These are phyloP conservation scores for Auricularia heimuer DNA, from an alignment of 768 basidiomycete species.

Conservation along the genomic window DNA sequence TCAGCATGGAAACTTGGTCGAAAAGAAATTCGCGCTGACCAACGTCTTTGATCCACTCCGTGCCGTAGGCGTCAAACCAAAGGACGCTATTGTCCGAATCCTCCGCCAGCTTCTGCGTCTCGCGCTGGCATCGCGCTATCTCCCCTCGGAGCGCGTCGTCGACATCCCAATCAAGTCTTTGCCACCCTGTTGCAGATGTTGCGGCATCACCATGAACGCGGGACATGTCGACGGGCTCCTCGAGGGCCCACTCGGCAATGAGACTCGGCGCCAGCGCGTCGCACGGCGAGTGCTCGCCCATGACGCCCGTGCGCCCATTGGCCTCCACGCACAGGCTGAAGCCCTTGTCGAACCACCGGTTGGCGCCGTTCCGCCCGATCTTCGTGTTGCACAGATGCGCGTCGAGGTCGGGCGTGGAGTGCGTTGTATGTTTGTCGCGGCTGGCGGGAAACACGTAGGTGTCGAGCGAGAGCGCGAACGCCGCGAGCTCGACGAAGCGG, in stretches of 20 bases:
- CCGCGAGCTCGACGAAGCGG: conserved; percentile 55
- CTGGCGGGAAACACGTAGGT: conserved; percentile 27
- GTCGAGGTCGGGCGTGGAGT: conserved; percentile 34
- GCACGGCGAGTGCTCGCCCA: conserved; percentile 84
- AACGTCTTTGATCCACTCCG: conserved; percentile 83
- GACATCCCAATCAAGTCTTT: conserved; percentile 62
- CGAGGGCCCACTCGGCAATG: conserved; percentile 72
- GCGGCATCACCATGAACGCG: conserved; percentile 5
- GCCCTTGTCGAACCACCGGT: conserved; percentile 88
- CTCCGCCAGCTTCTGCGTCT: conserved; percentile 42
- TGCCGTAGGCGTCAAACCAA: conserved; percentile 75
- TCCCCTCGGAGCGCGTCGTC: conserved; percentile 50
- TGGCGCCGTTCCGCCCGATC: conserved; percentile 58
- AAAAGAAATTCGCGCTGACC: conserved; percentile 16
- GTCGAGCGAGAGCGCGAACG: conserved; percentile 78
- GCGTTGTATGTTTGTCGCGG: too few relatives aligned
- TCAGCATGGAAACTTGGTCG: neutral
- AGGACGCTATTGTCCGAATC: conserved; percentile 80
- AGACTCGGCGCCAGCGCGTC: conserved; percentile 88
- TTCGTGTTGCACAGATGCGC: conserved; percentile 65
- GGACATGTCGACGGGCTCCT: conserved; percentile 53
- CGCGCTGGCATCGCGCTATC: conserved; percentile 42
- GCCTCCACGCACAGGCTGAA: conserved; percentile 76
- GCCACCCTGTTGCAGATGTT: conserved; percentile 32
- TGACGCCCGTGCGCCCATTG: conserved; percentile 72